phyloP scores from a whole-genome alignment of 345 rosid genomes.

The Lepidium africanum region DNA sequence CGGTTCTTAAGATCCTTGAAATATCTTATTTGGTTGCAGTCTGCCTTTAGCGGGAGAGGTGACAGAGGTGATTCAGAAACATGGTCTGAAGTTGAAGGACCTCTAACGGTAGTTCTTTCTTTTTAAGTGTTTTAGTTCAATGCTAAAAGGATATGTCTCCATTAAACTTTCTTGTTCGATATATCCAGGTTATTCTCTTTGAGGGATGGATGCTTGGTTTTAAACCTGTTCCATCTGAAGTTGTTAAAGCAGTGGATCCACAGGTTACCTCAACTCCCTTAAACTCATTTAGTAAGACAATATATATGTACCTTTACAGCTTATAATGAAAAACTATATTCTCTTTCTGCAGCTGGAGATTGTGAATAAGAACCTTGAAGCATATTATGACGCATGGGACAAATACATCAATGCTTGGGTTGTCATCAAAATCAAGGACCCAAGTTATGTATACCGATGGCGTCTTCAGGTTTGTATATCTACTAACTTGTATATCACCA shows the following conservation, averaged over 20 bases:
- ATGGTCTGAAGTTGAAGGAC: conserved; percentile 96
- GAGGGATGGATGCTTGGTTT: conserved; percentile 99
- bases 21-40: conserved; percentile 42
- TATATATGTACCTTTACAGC: neutral
- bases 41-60: conserved; percentile 86
- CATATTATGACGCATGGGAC: conserved; percentile 85
- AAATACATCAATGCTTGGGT: conserved; percentile 78
- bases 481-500: too few species aligned
- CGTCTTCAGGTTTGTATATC: conserved; percentile 68
- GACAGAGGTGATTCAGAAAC: conserved; percentile 75
- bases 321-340: neutral
- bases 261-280: conserved; percentile 44
- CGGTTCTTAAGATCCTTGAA: neutral
- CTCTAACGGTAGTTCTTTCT: conserved; percentile 47
- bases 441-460: conserved; percentile 85
- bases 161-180: neutral
- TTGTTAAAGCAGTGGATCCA: conserved; percentile 66
- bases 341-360: conserved; percentile 50
- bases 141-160: neutral
- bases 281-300: neutral
- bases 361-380: conserved; percentile 79
- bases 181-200: conserved; percentile 58
- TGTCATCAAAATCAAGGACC: conserved; percentile 83
- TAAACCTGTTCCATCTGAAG: conserved; percentile 58
- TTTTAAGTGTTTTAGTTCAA: neutral